phyloP scores from a whole-genome alignment of 2,329 filamentous ascomycete species.

The Xylaria sp. region DNA sequence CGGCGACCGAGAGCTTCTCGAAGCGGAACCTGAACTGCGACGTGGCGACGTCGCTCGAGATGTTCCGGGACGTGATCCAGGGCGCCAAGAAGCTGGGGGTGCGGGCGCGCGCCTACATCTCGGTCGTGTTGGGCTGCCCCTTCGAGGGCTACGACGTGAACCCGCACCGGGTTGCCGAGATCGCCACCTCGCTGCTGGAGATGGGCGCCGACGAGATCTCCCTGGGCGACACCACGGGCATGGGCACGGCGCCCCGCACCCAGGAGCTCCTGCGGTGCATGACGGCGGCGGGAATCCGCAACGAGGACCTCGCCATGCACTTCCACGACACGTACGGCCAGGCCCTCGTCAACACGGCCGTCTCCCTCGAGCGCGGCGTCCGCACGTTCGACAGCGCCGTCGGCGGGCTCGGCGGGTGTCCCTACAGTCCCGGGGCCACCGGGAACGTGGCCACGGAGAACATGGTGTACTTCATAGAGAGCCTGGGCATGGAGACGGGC shows the following conservation, averaged over 20 bases:
- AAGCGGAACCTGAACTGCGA: constrained; percentile 82
- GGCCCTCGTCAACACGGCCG: constrained; percentile 66
- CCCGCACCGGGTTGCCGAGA: constrained; percentile 65
- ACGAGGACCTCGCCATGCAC: constrained; percentile 64
- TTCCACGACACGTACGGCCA: constrained; percentile 76
- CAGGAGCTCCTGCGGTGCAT: constrained; percentile 52
- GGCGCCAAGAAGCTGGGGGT: constrained; percentile 66
- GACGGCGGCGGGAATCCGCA: constrained; percentile 54
- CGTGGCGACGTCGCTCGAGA: constrained; percentile 71
- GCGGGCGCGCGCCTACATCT: constrained; percentile 78
- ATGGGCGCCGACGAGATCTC: constrained; percentile 91
- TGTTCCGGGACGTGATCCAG: constrained; percentile 71
- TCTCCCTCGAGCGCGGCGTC: constrained; percentile 65
- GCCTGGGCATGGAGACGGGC: constrained; percentile 60
- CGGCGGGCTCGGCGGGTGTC: constrained; percentile 68
- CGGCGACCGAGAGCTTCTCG: constrained; percentile 80
- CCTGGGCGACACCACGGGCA: constrained; percentile 87
- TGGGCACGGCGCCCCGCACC: constrained; percentile 64
- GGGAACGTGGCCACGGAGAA: constrained; percentile 60
- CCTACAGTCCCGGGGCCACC: constrained; percentile 68
- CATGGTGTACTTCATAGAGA: constrained; percentile 52
- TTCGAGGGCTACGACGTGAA: constrained; percentile 70
- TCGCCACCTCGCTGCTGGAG: constrained; percentile 72
- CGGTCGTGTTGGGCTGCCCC: constrained; percentile 78
- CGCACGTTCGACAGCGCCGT: constrained; percentile 69